Base-by-base conservation (phyloP, 345 rosid species). In the Pistacia integerrima region DNA sequence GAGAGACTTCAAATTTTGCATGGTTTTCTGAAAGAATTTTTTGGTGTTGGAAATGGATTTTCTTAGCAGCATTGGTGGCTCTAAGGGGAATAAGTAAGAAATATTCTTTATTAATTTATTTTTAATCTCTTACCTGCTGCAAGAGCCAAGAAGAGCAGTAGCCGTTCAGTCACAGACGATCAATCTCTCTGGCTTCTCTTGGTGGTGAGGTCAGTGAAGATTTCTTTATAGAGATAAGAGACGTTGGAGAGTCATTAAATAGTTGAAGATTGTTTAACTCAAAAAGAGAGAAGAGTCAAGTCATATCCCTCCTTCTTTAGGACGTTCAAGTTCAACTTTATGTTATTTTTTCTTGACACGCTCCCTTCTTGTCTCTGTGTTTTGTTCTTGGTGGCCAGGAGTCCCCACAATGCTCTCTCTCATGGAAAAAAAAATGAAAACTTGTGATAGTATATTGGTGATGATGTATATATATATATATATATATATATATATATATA, bases 41-140 rank as follows among this genome's bases (percentile, higher is more conserved):
- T 78, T 93, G 77, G 94, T 89, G 80, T 61, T 80, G 69, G 87
- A 83, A 76, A 90, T 74, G 76, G 97, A 78, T 70, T 77, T 92
- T 83, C 87, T 82, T 16, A 94, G 77, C 82, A 84, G 55, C 98
- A 93, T 89, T 76, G 71, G 79, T 54, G 14, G 36, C 14, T 54
- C 56, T 44, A 46, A 36, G 8, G 25, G 18, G 16, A n/a, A 1
- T 8, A 35, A 48, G 22, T 48, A 72, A 66, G 38, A 18, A 48
- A 35, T 64, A 14, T 77, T 30, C 33, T 44, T n/a, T 36, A 16
- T 46, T 30, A 49, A 17, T 28, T 18, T 17, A 11, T 25, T 51
- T 51, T 2, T 12, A 11, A 11, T 36, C 30, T 56, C 63, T 36
- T 18, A 55, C 49, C 22, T 1, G 6, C 70, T 41, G 25, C 48